Evolutionary conservation across 345 rosid species (phyloP).

Genomic region (Corchorus capsularis): DNA sequence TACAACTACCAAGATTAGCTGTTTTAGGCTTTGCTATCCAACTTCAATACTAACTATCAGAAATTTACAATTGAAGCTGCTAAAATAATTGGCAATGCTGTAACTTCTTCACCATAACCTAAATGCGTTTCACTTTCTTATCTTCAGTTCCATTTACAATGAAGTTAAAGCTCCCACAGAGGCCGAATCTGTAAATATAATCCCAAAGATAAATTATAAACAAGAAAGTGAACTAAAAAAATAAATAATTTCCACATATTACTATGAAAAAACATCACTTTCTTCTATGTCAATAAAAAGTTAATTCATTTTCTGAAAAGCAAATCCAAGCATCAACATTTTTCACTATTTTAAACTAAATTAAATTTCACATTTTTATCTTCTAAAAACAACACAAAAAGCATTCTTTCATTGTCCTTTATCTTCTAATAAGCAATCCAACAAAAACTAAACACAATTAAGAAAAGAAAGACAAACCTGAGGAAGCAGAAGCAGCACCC

Average conservation of each 20-base stretch:
- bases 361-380: constrained; percentile 7
- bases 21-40: constrained; percentile 15
- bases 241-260: background rate
- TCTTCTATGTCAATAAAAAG: background rate
- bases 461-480: constrained; percentile 20
- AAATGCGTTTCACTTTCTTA: constrained; percentile 13
- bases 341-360: constrained; percentile 9
- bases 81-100: constrained; percentile 14
- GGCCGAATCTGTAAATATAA: constrained; percentile 38
- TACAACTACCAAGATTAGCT: constrained; percentile 18
- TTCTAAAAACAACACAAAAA: background rate
- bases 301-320: background rate
- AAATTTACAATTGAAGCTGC: constrained; percentile 20
- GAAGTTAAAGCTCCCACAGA: constrained; percentile 35
- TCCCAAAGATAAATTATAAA: background rate
- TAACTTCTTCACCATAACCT: constrained; percentile 21
- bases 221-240: background rate
- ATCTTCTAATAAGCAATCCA: constrained; percentile 26
- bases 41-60: background rate
- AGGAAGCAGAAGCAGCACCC: constrained; percentile 7
- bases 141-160: constrained; percentile 28
- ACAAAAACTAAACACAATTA: background rate
- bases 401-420: background rate
- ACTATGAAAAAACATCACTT: background rate
- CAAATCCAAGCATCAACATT: background rate